phyloP scores from a whole-genome alignment of 1,139 yeast genomes.

The Suhomyces yuchorum region DNA sequence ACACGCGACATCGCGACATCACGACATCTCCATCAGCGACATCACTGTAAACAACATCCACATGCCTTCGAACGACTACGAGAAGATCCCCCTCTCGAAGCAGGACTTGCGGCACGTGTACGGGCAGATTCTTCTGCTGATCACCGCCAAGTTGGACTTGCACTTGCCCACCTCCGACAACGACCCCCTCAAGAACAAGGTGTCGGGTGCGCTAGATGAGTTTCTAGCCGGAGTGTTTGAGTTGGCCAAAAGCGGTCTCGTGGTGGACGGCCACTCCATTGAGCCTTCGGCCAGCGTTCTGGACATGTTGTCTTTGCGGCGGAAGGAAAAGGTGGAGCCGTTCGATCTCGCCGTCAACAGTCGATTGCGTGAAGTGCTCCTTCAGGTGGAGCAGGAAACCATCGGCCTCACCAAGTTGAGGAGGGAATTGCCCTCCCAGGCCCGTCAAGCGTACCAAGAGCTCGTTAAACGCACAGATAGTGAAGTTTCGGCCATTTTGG shows the following conservation, averaged over 20 bases:
- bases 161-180: slow-evolving; percentile 49
- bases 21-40: background rate
- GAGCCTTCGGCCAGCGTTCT: slow-evolving; percentile 11
- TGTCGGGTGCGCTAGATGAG: slow-evolving; percentile 45
- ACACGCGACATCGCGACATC: background rate
- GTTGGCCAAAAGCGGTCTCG: slow-evolving; percentile 50
- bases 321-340: slow-evolving; percentile 53
- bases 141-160: slow-evolving; percentile 45
- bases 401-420: slow-evolving; percentile 54
- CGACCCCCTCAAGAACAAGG: slow-evolving; percentile 50
- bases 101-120: slow-evolving; percentile 56
- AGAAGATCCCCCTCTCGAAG: slow-evolving; percentile 48
- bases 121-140: slow-evolving; percentile 39
- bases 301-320: slow-evolving; percentile 35
- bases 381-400: slow-evolving; percentile 59
- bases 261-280: slow-evolving; percentile 50
- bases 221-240: slow-evolving; percentile 54
- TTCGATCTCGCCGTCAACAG: slow-evolving; percentile 62
- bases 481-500: slow-evolving; percentile 33
- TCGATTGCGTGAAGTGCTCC: slow-evolving; percentile 51
- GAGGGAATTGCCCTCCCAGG: slow-evolving; percentile 50
- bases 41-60: background rate
- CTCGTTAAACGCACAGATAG: slow-evolving; percentile 34
- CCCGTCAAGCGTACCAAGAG: slow-evolving; percentile 30
- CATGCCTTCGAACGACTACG: slow-evolving; percentile 17